phyloP scores from a whole-genome alignment of 1,284 basidiomycete genomes.

The Irpex lacteus region DNA sequence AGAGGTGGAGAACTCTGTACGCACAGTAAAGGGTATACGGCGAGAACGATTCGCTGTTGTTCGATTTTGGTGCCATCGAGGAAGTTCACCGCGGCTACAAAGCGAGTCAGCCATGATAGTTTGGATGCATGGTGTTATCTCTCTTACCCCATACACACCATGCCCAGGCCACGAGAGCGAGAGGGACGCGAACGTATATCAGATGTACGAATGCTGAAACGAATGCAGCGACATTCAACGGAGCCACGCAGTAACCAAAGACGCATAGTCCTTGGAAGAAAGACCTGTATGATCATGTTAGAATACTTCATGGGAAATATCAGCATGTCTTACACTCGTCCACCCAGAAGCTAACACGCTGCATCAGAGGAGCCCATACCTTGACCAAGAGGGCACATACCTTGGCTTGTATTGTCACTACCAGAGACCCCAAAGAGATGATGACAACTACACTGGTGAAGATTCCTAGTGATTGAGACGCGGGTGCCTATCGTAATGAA shows the following conservation, averaged over 20 bases:
- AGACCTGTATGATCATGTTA: slow-evolving; percentile 50
- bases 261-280: slow-evolving; percentile 96
- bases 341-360: slow-evolving; percentile 73
- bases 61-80: slow-evolving; percentile 91
- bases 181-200: slow-evolving; percentile 82
- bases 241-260: slow-evolving; percentile 89
- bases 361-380: background rate
- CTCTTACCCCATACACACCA: slow-evolving; percentile 94
- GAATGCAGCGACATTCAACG: slow-evolving; percentile 85
- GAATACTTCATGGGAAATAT: background rate
- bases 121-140: slow-evolving; percentile 2
- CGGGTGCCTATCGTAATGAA: slow-evolving; percentile 61
- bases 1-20: slow-evolving; percentile 25
- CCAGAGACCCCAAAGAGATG: slow-evolving; percentile 83
- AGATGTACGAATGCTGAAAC: slow-evolving; percentile 83
- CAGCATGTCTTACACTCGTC: slow-evolving; percentile 71
- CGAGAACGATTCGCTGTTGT: slow-evolving; percentile 81
- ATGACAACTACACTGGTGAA: slow-evolving; percentile 93
- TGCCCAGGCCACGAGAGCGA: slow-evolving; percentile 83
- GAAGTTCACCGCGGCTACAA: slow-evolving; percentile 87
- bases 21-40: slow-evolving; percentile 89
- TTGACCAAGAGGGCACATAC: slow-evolving; percentile 32
- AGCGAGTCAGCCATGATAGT: background rate
- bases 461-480: slow-evolving; percentile 79
- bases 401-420: slow-evolving; percentile 92